phyloP scores from a whole-genome alignment of 2,329 filamentous ascomycete genomes.

The Sarocladiaceae sp. region DNA sequence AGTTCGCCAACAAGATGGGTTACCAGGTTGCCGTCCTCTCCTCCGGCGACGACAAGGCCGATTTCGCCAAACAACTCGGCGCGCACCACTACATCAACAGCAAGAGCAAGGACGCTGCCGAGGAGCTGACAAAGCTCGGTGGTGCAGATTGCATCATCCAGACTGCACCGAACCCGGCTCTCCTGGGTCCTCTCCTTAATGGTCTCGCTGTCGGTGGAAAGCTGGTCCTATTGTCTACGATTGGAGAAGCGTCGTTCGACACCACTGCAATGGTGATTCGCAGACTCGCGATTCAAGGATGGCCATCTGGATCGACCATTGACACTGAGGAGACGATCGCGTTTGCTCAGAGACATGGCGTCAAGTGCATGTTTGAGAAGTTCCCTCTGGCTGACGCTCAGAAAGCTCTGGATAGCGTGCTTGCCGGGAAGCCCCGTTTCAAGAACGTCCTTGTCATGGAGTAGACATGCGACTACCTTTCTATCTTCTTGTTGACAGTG shows the following conservation, averaged over 20 bases:
- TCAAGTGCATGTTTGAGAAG: constrained; percentile 60
- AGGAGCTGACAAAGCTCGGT: constrained; percentile 48
- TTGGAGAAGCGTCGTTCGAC: constrained; percentile 39
- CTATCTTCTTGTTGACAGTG: too few species aligned
- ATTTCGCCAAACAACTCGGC: constrained; percentile 50
- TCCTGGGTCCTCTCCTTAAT: constrained; percentile 45
- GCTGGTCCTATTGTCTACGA: constrained; percentile 51
- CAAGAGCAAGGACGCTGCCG: constrained; percentile 39
- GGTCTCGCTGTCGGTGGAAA: constrained; percentile 51
- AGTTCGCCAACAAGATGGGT: constrained; percentile 71
- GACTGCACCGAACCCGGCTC: constrained; percentile 54
- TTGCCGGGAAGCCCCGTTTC: constrained; percentile 37
- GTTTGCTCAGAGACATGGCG: constrained; percentile 54
- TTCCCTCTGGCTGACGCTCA: constrained; percentile 50
- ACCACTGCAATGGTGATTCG: constrained; percentile 34
- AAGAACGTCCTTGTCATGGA: constrained; percentile 37
- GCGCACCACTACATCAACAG: constrained; percentile 44
- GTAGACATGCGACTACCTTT: too few species aligned
- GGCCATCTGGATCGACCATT: constrained; percentile 55
- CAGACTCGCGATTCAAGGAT: constrained; percentile 57
- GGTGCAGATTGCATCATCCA: constrained; percentile 56
- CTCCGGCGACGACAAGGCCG: constrained; percentile 58
- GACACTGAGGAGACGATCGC: constrained; percentile 60
- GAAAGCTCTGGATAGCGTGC: constrained; percentile 36
- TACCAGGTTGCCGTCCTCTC: constrained; percentile 66